These are phyloP conservation scores for Debaryomycetaceae sp. DNA, from an alignment of 1,139 yeast species.

Conservation along the genomic window DNA sequence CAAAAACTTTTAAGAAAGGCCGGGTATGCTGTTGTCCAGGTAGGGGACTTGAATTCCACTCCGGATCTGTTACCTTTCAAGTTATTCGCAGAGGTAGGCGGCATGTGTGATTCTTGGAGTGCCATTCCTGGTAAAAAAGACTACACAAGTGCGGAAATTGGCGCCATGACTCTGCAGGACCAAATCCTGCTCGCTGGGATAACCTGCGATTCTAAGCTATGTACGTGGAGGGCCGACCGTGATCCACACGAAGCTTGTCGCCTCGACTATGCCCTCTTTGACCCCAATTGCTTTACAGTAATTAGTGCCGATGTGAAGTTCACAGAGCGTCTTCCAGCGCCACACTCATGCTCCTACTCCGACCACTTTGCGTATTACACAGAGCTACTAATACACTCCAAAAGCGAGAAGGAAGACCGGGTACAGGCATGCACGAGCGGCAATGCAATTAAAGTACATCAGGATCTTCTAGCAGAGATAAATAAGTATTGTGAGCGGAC, in stretches of 20 bases:
- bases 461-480: constrained; percentile 48
- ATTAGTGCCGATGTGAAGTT: constrained; percentile 58
- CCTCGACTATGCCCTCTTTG: constrained; percentile 80
- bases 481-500: constrained; percentile 44
- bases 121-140: constrained; percentile 3
- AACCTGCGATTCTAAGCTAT: constrained; percentile 80
- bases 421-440: constrained; percentile 2
- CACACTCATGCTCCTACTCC: constrained; percentile 58
- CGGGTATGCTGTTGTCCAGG: constrained; percentile 79
- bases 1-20: constrained; percentile 53
- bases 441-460: constrained; percentile 31
- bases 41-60: constrained; percentile 84
- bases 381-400: constrained; percentile 20
- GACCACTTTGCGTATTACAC: constrained; percentile 90
- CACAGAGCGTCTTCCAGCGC: constrained; percentile 51
- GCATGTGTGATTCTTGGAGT: constrained; percentile 78
- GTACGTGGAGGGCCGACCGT: constrained; percentile 71
- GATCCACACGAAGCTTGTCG: constrained; percentile 72
- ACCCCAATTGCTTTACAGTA: constrained; percentile 41
- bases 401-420: constrained; percentile 3
- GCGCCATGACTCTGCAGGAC: constrained; percentile 46
- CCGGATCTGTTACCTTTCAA: constrained; percentile 81
- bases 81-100: constrained; percentile 60
- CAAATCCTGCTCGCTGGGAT: constrained; percentile 70
- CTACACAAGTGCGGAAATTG: constrained; percentile 27